Evolutionary conservation across 2,329 filamentous ascomycete genomes (phyloP).

Genomic region (Botryotinia globosa): DNA sequence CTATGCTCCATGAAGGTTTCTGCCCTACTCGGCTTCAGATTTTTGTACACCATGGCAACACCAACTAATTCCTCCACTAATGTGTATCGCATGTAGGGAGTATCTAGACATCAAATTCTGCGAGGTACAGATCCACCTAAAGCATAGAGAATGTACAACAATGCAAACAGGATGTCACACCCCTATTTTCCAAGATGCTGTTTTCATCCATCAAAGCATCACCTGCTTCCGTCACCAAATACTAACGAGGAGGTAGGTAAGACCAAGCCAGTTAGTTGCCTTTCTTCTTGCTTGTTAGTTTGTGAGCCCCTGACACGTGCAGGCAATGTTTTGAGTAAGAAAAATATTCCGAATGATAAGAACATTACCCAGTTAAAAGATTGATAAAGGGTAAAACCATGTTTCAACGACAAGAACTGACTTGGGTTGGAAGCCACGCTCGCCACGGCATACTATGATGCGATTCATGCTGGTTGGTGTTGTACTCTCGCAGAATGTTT

Average conservation of each 20-base stretch:
- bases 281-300: background rate
- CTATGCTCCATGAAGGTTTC: conserved; percentile 7
- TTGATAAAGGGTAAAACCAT: background rate
- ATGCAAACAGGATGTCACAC: conserved; percentile 12
- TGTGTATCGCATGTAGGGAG: conserved; percentile 1
- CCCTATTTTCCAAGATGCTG: background rate
- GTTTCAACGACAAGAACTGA: conserved; percentile 1
- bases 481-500: background rate
- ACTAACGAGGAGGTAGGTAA: background rate
- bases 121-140: conserved; percentile 8
- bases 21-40: conserved; percentile 13
- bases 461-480: background rate
- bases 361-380: background rate
- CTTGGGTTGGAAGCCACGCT: background rate
- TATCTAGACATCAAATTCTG: background rate
- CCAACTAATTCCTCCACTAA: conserved; percentile 4
- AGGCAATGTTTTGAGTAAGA: background rate
- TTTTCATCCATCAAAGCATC: background rate
- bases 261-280: conserved; percentile 7
- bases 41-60: conserved; percentile 16
- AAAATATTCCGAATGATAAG: background rate
- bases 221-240: conserved; percentile 1
- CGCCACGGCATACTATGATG: background rate
- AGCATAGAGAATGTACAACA: conserved; percentile 5
- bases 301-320: conserved; percentile 1